Conservation (phyloP, 1,284 basidiomycete species). For the Cutaneotrichosporon cavernicola region DNA sequence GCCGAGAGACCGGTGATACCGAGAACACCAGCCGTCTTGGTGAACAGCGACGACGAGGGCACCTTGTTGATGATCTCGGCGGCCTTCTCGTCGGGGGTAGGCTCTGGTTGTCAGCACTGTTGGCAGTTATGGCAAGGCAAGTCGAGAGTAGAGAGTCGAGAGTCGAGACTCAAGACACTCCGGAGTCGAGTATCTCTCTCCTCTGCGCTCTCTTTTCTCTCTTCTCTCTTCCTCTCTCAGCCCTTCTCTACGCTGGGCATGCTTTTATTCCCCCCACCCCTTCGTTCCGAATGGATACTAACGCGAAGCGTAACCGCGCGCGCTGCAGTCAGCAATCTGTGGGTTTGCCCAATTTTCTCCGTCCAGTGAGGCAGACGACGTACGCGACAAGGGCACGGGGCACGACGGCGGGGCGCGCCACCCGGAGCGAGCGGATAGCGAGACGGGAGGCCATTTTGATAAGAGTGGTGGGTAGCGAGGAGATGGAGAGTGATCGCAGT, state of each 20-base stretch:
- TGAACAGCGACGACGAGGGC: conserved; percentile 86
- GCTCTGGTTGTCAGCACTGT: conserved; percentile 49
- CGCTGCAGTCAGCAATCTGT: conserved; percentile 21
- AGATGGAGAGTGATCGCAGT: conserved; percentile 10
- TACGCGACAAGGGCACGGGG: conserved; percentile 37
- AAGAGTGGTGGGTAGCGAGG: conserved; percentile 22
- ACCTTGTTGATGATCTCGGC: conserved; percentile 87
- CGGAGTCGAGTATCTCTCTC: not conserved
- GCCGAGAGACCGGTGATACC: conserved; percentile 87
- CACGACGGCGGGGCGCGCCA: conserved; percentile 41
- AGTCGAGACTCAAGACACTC: not conserved
- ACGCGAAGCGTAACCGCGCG: conserved; percentile 49
- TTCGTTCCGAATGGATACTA: conserved; percentile 22
- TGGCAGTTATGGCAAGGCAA: not conserved
- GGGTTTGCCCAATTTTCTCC: not conserved
- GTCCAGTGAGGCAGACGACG: not conserved
- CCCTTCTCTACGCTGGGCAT: not conserved
- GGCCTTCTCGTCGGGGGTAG: conserved; percentile 80
- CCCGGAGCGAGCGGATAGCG: conserved; percentile 51
- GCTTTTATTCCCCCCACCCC: not conserved
- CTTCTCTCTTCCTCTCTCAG: not conserved
- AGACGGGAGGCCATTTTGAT: conserved; percentile 53
- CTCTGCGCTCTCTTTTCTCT: not conserved
- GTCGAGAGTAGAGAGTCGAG: not conserved
- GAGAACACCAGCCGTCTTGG: conserved; percentile 89